A percentile compares a stretch with the other conserved stretches of the same genome.
These are phyloP conservation scores for Circinella minor DNA, from an alignment of 371 early-diverging fungal species.

Conservation along the genomic window DNA sequence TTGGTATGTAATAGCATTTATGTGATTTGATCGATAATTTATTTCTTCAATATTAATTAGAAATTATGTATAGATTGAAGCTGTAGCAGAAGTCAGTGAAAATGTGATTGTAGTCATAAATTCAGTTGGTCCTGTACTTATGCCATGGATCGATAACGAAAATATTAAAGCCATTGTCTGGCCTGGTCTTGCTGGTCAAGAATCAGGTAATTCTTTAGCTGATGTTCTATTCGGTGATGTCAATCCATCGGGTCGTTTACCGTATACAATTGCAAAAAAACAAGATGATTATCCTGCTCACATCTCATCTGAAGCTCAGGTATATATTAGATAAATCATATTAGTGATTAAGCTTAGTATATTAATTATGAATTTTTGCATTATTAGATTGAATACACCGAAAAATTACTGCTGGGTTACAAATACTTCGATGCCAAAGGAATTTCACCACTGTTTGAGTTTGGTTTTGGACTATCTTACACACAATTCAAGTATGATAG, in stretches of 20 bases:
- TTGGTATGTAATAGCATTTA: conserved; percentile 32
- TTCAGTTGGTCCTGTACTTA: conserved; percentile 58
- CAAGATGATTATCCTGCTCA: conserved; percentile 41
- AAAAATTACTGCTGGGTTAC: conserved; percentile 58
- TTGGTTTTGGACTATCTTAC: conserved; percentile 64
- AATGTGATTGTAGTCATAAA: conserved; percentile 68
- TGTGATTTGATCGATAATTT: too few species aligned
- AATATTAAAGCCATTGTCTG: conserved; percentile 60
- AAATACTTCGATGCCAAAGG: conserved; percentile 45
- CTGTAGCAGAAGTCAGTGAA: conserved; percentile 54
- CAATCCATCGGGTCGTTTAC: conserved; percentile 61
- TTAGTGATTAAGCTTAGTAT: not conserved
- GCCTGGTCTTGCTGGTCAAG: conserved; percentile 59
- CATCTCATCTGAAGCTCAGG: conserved; percentile 39
- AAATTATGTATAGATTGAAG: conserved; percentile 39
- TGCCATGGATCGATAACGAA: conserved; percentile 62
- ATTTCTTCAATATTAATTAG: not conserved
- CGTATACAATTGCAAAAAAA: conserved; percentile 47
- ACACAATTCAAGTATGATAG: conserved; percentile 50
- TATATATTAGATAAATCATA: not conserved
- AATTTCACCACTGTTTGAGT: conserved; percentile 52
- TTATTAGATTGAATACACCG: conserved; percentile 41
- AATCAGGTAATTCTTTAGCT: conserved; percentile 56
- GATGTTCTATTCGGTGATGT: conserved; percentile 58
- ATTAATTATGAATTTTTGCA: too few species aligned